phyloP scores from a whole-genome alignment of 257 asterid species.

The Verbena officinalis region DNA sequence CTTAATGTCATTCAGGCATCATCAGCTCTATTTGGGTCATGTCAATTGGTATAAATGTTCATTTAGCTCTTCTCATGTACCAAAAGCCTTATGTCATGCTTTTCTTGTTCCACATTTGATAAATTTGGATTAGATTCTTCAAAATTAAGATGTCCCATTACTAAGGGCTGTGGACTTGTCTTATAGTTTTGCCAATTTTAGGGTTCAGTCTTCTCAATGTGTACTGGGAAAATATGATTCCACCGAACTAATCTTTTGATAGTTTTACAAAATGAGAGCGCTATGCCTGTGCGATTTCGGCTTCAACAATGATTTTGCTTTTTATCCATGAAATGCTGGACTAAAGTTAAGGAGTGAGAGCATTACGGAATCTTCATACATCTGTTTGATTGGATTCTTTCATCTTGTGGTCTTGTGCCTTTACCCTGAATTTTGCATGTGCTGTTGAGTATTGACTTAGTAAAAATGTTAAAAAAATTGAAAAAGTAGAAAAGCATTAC shows the following conservation, averaged over 20 bases:
- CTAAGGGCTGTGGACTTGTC: background rate
- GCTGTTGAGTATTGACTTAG: background rate
- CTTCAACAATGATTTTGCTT: background rate
- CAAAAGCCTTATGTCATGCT: background rate
- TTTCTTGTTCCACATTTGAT: background rate
- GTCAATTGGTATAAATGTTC: background rate
- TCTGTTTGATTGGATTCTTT: background rate
- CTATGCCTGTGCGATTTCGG: background rate
- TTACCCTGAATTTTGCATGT: background rate
- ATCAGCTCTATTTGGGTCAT: background rate
- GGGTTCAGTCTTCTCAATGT: background rate
- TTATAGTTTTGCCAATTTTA: background rate
- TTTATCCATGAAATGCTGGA: conserved; percentile 8
- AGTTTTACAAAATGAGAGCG: background rate
- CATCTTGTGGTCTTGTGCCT: background rate
- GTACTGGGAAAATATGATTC: conserved; percentile 1
- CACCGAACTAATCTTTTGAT: background rate
- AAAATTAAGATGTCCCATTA: background rate
- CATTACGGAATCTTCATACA: no score
- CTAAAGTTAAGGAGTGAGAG: no score
- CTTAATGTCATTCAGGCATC: background rate
- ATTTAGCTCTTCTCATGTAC: background rate
- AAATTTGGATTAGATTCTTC: conserved; percentile 4
- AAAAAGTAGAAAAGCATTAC: background rate
- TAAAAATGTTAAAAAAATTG: background rate